Conservation (phyloP, 2,329 filamentous ascomycete species). For the Aureobasidium namibiae region DNA sequence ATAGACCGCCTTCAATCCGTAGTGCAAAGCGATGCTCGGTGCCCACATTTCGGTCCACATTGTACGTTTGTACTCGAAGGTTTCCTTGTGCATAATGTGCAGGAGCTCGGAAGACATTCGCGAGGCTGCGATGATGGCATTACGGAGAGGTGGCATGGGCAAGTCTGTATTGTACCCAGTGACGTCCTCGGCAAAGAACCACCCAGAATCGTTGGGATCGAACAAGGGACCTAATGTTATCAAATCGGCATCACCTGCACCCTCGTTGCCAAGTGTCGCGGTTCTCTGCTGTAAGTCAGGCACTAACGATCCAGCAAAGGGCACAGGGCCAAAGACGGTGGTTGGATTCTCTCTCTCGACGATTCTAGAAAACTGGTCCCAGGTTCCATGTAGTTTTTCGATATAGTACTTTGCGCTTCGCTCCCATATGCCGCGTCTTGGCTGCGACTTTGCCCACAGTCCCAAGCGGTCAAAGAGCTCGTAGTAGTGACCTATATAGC, state of each 20-base stretch:
- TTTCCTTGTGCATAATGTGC: not conserved
- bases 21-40: not conserved
- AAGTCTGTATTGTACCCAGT: not conserved
- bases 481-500: constrained; percentile 75
- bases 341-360: constrained; percentile 51
- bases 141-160: not conserved
- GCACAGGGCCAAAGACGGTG: constrained; percentile 54
- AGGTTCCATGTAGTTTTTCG: constrained; percentile 57
- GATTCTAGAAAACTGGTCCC: constrained; percentile 55
- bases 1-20: not conserved
- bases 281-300: constrained; percentile 53
- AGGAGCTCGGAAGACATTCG: not conserved
- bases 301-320: constrained; percentile 40
- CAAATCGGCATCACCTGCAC: not conserved
- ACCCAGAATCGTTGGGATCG: not conserved
- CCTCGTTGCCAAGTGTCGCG: constrained; percentile 45
- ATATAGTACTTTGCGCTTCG: constrained; percentile 66
- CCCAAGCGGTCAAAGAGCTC: constrained; percentile 62
- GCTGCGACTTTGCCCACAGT: constrained; percentile 58
- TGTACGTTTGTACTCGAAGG: not conserved
- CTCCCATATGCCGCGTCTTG: constrained; percentile 66
- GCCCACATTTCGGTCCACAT: constrained; percentile 8
- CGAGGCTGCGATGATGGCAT: not conserved
- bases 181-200: not conserved
- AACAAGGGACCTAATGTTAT: not conserved